A percentile compares a stretch with the other conserved stretches of the same genome.
Conservation (phyloP, 2,329 filamentous ascomycete species). For the Dactylellina haptotyla region DNA sequence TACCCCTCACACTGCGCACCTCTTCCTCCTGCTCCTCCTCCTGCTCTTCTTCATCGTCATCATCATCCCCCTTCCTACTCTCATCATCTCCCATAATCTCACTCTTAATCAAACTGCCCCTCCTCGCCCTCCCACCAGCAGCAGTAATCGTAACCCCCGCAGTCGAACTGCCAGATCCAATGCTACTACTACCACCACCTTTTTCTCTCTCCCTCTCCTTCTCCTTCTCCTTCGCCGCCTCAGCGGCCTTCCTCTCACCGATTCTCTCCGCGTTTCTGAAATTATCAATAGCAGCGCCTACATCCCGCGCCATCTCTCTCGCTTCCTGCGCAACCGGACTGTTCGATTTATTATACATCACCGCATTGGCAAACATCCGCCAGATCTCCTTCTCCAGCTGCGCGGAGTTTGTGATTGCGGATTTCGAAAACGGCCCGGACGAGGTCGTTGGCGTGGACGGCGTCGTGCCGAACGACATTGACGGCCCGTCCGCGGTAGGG, state of each 20-base stretch:
- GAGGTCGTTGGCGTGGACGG: conserved; percentile 72
- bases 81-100: conserved; percentile 49
- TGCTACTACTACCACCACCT: background rate
- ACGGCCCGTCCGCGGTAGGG: conserved; percentile 70
- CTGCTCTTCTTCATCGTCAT: conserved; percentile 16
- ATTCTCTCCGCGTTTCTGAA: conserved; percentile 58
- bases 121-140: conserved; percentile 9
- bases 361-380: conserved; percentile 96
- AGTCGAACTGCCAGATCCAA: background rate
- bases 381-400: conserved; percentile 93
- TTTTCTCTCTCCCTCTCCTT: conserved; percentile 33
- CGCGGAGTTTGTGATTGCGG: conserved; percentile 88
- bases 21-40: conserved; percentile 17
- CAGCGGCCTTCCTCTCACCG: conserved; percentile 56
- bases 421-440: conserved; percentile 68
- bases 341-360: conserved; percentile 83
- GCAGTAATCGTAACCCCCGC: background rate
- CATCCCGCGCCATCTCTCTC: conserved; percentile 57
- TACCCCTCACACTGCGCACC: background rate
- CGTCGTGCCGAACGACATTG: conserved; percentile 59
- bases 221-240: conserved; percentile 49
- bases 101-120: conserved; percentile 48
- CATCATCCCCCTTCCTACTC: conserved; percentile 38
- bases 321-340: conserved; percentile 55
- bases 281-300: conserved; percentile 57